Evolutionary conservation across 192 early-diverging fungal genomes (phyloP), one percentile per base, ranked within the genome.

Genomic region (Linnemannia elongata): DNA sequence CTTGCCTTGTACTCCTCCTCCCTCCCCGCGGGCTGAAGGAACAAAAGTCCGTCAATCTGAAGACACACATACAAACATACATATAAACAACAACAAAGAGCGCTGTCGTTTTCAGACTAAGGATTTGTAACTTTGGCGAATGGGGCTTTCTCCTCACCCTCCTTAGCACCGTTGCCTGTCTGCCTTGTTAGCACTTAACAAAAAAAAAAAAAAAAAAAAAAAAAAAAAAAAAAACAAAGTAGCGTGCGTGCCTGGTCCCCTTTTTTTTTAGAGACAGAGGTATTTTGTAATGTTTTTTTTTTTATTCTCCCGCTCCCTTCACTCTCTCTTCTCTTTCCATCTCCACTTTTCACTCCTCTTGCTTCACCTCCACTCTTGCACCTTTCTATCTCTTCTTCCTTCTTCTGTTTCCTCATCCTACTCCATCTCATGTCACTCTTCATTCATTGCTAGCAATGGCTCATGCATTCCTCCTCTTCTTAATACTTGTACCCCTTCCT

Each of bases 271-370:
- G 57, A 9, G 27, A 15, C 10, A 66, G 24, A 57, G 55, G n/a
- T 57, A 33, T 66, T 66, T 66, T 76, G 38, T 42, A 42, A 42
- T 42, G 41, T 27, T 49, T 68, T 78, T 63, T 69, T 45, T 69
- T 68, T 69, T n/a, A 47, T 2, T 22, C 49, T 72, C 35, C 70
- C 70, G 17, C 71, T 36, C 55, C 36, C 60, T 41, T 55, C 69
- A 17, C 77, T 72, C 49, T 55, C 6, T 39, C 38, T 47, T 71
- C 35, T 22, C 42, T 39, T 38, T 66, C 72, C 68, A 22, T 73
- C 55, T 66, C 17, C 22, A 9, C 42, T 44, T 44, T 13, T 45
- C 10, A 10, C 35, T 47, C 15, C 30, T 27, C 30, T 57, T 75
- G 1, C 49, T 38, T 38, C 54, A 60, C 22, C 33, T 27, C 22